A percentile compares a stretch with the other conserved stretches of the same genome.
Evolutionary conservation across 2,329 filamentous ascomycete species (phyloP).

Genomic region (Cadophora sp.): DNA sequence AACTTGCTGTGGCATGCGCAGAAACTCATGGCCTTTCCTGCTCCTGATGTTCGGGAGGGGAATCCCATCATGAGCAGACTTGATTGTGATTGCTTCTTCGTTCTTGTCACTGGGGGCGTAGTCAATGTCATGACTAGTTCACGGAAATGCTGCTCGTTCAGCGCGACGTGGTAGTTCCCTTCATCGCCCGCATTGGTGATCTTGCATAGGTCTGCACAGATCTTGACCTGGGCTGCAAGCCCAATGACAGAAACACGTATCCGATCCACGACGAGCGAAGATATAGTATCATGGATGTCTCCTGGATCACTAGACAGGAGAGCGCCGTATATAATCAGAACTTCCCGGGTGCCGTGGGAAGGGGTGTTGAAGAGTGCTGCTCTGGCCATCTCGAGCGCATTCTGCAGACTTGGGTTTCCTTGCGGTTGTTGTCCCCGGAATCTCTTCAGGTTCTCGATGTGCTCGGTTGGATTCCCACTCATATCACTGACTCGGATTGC

Average conservation of each 20-base stretch:
- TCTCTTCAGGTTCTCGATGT: conserved; percentile 76
- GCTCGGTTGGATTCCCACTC: conserved; percentile 88
- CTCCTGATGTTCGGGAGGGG: conserved; percentile 81
- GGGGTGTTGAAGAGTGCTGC: conserved; percentile 93
- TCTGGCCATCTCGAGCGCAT: conserved; percentile 93
- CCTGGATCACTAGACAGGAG: conserved; percentile 90
- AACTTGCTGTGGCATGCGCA: conserved; percentile 92
- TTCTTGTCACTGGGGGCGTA: conserved; percentile 84
- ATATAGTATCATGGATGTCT: conserved; percentile 92
- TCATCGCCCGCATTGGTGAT: conserved; percentile 84
- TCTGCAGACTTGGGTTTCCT: conserved; percentile 84
- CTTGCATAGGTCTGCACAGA: conserved; percentile 88
- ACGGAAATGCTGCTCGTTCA: conserved; percentile 86
- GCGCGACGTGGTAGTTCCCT: conserved; percentile 79
- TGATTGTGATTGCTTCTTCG: conserved; percentile 62
- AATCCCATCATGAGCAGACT: conserved; percentile 97
- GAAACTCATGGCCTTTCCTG: conserved; percentile 69
- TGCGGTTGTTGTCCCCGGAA: conserved; percentile 72
- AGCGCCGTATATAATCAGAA: conserved; percentile 90
- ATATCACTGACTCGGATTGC: conserved; percentile 87
- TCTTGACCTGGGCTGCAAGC: conserved; percentile 87
- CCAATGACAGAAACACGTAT: conserved; percentile 91
- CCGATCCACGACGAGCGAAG: conserved; percentile 77
- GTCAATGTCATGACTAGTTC: conserved; percentile 90
- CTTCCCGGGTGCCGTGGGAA: conserved; percentile 89